Percentiles rank a stretch among this genome's conserved stretches.
phyloP scores from a whole-genome alignment of 2,329 filamentous ascomycete genomes.

The Cyanodermella asteris region DNA sequence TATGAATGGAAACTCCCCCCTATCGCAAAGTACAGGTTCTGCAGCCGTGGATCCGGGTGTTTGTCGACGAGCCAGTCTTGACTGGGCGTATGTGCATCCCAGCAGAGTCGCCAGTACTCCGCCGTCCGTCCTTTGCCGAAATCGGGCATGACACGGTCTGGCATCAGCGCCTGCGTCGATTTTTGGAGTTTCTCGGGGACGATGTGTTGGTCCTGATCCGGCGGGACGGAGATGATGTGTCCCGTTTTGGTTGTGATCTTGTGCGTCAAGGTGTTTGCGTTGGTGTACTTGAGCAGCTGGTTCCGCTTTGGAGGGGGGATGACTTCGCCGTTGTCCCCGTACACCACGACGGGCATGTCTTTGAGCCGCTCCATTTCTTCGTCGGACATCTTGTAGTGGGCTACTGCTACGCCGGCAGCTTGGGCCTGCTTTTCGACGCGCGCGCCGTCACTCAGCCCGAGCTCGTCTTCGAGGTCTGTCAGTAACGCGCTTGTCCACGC shows the following conservation, averaged over 20 bases:
- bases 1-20: conserved; percentile 43
- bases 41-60: conserved; percentile 13
- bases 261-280: conserved; percentile 36
- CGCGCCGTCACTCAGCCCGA: conserved; percentile 23
- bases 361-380: conserved; percentile 27
- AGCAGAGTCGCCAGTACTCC: conserved; percentile 27
- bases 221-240: conserved; percentile 30
- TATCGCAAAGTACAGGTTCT: conserved; percentile 36
- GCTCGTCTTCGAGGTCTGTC: conserved; percentile 24
- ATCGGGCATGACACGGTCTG: conserved; percentile 11
- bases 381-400: conserved; percentile 31
- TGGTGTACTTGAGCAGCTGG: conserved; percentile 38
- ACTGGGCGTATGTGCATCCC: conserved; percentile 39
- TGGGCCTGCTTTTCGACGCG: conserved; percentile 30
- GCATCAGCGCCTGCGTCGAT: conserved; percentile 15
- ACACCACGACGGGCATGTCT: conserved; percentile 31
- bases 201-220: conserved; percentile 22
- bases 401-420: conserved; percentile 38
- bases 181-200: conserved; percentile 21
- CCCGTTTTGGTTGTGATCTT: conserved; percentile 25
- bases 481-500: conserved; percentile 34
- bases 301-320: conserved; percentile 26
- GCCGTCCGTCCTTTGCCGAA: conserved; percentile 14
- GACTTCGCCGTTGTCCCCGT: conserved; percentile 23
- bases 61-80: conserved; percentile 38